Percentiles rank a stretch among this genome's conserved stretches.
phyloP scores from a whole-genome alignment of 352 stramenopile genomes.

The Pythium myriotylum region DNA sequence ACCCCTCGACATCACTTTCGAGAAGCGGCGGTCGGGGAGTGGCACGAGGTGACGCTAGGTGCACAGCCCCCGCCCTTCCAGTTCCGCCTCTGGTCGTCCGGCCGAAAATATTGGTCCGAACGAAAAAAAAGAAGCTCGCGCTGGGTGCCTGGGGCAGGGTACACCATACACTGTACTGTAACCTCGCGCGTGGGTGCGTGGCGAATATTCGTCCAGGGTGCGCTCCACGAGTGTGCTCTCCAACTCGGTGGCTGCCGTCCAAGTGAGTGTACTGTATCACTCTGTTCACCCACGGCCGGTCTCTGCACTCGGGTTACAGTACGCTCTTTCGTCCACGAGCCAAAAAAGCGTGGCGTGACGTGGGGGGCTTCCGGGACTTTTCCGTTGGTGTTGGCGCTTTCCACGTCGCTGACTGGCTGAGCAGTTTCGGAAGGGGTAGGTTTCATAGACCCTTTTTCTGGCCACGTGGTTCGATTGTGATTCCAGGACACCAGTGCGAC shows the following conservation, averaged over 20 bases:
- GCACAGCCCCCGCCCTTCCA: not conserved
- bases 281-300: not conserved
- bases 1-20: slow-evolving; percentile 9
- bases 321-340: slow-evolving; percentile 1
- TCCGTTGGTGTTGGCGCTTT: slow-evolving; percentile 20
- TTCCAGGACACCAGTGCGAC: not conserved
- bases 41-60: not conserved
- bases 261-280: no score
- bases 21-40: not conserved
- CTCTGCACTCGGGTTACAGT: not conserved
- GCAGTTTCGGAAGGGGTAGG: slow-evolving; percentile 7
- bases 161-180: not conserved
- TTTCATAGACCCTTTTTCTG: slow-evolving; percentile 5
- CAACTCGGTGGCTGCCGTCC: no score
- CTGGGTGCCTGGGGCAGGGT: no score
- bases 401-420: slow-evolving; percentile 18
- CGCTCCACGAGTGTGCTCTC: no score
- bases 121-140: no score
- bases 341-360: not conserved
- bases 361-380: slow-evolving; percentile 14
- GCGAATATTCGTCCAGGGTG: no score
- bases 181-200: no score
- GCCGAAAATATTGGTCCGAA: not conserved
- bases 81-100: slow-evolving; percentile 4
- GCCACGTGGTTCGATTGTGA: slow-evolving; percentile 7